Conservation (phyloP, 169 alveolate genomes). For the Plasmodium malariae region DNA sequence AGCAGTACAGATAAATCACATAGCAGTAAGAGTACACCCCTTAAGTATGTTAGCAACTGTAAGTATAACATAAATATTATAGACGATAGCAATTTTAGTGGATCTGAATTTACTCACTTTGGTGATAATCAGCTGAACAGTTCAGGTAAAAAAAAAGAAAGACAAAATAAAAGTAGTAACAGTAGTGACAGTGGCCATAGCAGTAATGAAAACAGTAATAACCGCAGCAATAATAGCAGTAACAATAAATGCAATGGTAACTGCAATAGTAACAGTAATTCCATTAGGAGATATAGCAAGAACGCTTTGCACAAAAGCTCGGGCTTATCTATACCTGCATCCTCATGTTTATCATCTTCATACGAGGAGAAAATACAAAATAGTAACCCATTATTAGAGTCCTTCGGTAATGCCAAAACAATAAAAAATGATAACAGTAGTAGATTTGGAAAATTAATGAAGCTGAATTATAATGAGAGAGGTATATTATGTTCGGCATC, state of each 20-base stretch:
- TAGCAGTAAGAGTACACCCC: too few species aligned
- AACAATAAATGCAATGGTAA: too few species aligned
- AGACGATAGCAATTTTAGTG: not conserved
- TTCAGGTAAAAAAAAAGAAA: conserved; percentile 13
- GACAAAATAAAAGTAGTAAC: not conserved
- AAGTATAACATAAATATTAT: not conserved
- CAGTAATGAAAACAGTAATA: too few species aligned
- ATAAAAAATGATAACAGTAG: conserved; percentile 97
- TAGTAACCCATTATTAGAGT: conserved; percentile 98
- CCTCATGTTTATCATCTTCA: conserved; percentile 15
- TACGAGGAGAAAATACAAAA: conserved; percentile 88
- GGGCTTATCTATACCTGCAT: not conserved
- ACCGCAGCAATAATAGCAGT: too few species aligned
- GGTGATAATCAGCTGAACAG: not conserved
- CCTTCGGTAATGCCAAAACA: conserved; percentile 99
- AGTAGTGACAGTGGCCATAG: too few species aligned
- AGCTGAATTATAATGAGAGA: conserved; percentile 91
- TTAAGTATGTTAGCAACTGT: not conserved
- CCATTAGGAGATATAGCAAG: too few species aligned
- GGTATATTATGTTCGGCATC: conserved; percentile 94
- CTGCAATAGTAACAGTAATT: too few species aligned
- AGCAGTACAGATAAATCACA: too few species aligned
- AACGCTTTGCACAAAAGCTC: not conserved
- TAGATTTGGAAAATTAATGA: conserved; percentile 98
- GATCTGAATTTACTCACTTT: not conserved